Evolutionary conservation across 2,329 filamentous ascomycete genomes (phyloP), one percentile per base, ranked within the genome.

Genomic region (Trichoderma sp.): DNA sequence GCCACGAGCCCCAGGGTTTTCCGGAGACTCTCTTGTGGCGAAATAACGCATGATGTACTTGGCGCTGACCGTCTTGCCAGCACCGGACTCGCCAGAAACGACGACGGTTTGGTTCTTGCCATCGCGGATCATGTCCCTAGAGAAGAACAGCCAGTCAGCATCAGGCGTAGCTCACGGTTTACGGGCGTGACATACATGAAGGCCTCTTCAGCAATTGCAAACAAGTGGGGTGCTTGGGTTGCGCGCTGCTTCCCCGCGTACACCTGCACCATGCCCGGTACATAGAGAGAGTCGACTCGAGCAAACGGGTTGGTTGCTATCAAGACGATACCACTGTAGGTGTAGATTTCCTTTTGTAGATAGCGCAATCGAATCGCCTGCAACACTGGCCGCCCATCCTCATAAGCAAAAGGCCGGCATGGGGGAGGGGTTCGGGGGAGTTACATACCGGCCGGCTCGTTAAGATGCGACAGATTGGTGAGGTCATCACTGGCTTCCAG

Each of bases 11-110:
- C 91, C 90, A 17, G 93, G 90, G 78, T 94, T 92, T 75, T 96
- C 93, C 67, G 95, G 93, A 8, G 94, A 91, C 80, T 97, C 95
- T 87, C 95, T 90, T 52, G 95, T 99, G 70, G 95, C 95, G 80
- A 99, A 99, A 83, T 99, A 99, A 76, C 95, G 89, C 95, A 99
- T 99, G 78, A 99, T 98, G 82, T 99, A 98, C 83, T 99, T 99
- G 74, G 95, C 95, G 81, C 94, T 98, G 79, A 99, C 95, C 5
- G 95, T 99, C 84, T 99, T 99, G 76, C 95, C 95, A 71, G 95
- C 95, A 87, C 95, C 95, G 65, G 95, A 99, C 81, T 99, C 95
- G 78, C 95, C 95, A 39, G 95, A 99, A n/a, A 99, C 95, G 64
- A 99, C 95, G 71, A 99, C 92, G 45, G 95, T 99, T 83, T 99